These are phyloP conservation scores for Hygrocybe coccinea DNA, from an alignment of 768 basidiomycete genomes.

Conservation along the genomic window DNA sequence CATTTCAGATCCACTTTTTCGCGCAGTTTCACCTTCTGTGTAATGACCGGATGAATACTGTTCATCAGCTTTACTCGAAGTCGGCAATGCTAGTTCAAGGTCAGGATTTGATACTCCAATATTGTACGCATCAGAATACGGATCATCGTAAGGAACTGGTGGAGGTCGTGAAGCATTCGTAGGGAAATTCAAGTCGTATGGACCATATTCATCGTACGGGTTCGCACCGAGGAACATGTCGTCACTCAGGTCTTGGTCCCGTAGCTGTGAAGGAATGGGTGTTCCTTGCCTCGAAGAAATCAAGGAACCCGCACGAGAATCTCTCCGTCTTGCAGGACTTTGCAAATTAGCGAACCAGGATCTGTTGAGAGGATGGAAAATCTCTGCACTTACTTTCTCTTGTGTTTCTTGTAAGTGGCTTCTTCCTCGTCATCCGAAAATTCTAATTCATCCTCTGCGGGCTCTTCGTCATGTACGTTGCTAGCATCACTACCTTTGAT, in stretches of 20 bases:
- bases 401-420: conserved; percentile 57
- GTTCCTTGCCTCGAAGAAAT: conserved; percentile 53
- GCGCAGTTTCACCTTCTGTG: conserved; percentile 6
- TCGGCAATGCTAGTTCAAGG: not conserved
- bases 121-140: conserved; percentile 53
- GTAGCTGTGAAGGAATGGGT: conserved; percentile 48
- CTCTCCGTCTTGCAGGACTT: conserved; percentile 42
- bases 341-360: not conserved
- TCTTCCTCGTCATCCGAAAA: conserved; percentile 96
- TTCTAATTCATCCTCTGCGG: conserved; percentile 83
- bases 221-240: conserved; percentile 44
- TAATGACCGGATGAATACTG: conserved; percentile 1
- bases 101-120: conserved; percentile 19
- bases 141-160: conserved; percentile 76
- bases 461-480: conserved; percentile 92
- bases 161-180: conserved; percentile 55
- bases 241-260: conserved; percentile 52
- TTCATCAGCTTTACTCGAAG: conserved; percentile 1
- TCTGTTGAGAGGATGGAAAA: no score
- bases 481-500: conserved; percentile 90
- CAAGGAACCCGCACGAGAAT: conserved; percentile 45
- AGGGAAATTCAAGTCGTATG: conserved; percentile 62
- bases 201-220: conserved; percentile 62
- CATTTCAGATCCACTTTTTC: conserved; percentile 36
- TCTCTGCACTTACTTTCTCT: conserved; percentile 47